phyloP scores from a whole-genome alignment of 306 rosid genomes.

The Vachellia collinsii region DNA sequence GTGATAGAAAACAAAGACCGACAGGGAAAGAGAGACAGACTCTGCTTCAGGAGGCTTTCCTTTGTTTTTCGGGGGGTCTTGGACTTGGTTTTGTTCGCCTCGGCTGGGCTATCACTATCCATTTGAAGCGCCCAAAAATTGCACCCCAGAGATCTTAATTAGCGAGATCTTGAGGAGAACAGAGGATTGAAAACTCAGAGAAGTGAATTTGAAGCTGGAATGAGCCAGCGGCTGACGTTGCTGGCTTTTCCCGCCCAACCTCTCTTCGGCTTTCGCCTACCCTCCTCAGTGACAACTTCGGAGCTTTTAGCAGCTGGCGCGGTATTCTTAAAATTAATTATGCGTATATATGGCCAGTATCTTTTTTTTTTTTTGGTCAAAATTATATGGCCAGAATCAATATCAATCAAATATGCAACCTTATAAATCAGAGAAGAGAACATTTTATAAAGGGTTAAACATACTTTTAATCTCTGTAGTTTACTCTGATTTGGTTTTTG shows the following conservation, averaged over 20 bases:
- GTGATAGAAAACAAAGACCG: not conserved
- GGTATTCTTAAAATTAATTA: not conserved
- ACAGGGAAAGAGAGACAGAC: slow-evolving; percentile 51
- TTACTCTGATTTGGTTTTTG: too few species aligned
- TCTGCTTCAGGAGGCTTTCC: slow-evolving; percentile 81
- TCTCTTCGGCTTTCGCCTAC: not conserved
- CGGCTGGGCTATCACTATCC: slow-evolving; percentile 65
- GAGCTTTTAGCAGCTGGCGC: not conserved
- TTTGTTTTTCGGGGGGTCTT: slow-evolving; percentile 72
- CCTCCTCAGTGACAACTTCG: not conserved
- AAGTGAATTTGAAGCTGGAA: not conserved
- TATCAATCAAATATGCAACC: too few species aligned
- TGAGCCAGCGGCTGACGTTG: not conserved
- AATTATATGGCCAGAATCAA: too few species aligned
- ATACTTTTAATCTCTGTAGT: too few species aligned
- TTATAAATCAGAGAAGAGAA: too few species aligned
- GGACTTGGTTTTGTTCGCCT: slow-evolving; percentile 68
- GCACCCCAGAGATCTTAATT: not conserved
- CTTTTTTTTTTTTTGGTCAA: too few species aligned
- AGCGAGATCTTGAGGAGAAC: not conserved
- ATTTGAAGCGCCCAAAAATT: slow-evolving; percentile 37
- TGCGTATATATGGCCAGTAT: too few species aligned
- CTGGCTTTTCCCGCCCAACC: slow-evolving; percentile 10
- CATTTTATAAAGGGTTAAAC: too few species aligned
- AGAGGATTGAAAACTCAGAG: slow-evolving; percentile 18